Percentiles rank a stretch among this genome's conserved stretches.
phyloP scores from a whole-genome alignment of 208 protist species.

The Trypanosoma avium region DNA sequence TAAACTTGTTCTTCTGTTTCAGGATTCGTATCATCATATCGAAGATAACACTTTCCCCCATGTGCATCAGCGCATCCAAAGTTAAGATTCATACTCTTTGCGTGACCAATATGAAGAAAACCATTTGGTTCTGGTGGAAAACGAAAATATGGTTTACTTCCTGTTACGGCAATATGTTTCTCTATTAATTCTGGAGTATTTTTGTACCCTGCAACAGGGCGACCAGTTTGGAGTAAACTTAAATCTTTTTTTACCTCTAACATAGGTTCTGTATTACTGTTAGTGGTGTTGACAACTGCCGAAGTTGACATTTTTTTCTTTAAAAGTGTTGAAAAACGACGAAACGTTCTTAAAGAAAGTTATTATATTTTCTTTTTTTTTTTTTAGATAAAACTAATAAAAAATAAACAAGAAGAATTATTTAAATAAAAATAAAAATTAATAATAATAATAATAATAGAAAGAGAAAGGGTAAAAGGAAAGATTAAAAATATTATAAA shows the following conservation, averaged over 20 bases:
- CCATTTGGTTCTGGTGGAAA: slow-evolving; percentile 98
- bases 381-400: slow-evolving; percentile 11
- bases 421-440: too few species aligned
- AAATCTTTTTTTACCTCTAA: slow-evolving; percentile 80
- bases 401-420: slow-evolving; percentile 11
- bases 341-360: slow-evolving; percentile 37
- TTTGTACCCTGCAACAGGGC: slow-evolving; percentile 71
- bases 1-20: slow-evolving; percentile 97
- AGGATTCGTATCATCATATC: slow-evolving; percentile 99
- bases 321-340: slow-evolving; percentile 26
- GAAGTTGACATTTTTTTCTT: slow-evolving; percentile 42
- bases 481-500: too few species aligned
- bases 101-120: slow-evolving; percentile 99
- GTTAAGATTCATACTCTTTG: slow-evolving; percentile 99
- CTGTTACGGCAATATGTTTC: slow-evolving; percentile 57
- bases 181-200: slow-evolving; percentile 77
- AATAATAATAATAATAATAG: too few species aligned
- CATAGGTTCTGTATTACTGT: slow-evolving; percentile 16
- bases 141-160: slow-evolving; percentile 87
- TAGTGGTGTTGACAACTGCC: slow-evolving; percentile 12
- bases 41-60: slow-evolving; percentile 94
- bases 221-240: slow-evolving; percentile 71
- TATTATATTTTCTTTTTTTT: background rate
- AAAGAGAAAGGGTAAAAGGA: too few species aligned
- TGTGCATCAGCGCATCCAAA: slow-evolving; percentile 96